These are phyloP conservation scores for Penicillium sp. DNA, from an alignment of 2,329 filamentous ascomycete genomes.

Conservation along the genomic window DNA sequence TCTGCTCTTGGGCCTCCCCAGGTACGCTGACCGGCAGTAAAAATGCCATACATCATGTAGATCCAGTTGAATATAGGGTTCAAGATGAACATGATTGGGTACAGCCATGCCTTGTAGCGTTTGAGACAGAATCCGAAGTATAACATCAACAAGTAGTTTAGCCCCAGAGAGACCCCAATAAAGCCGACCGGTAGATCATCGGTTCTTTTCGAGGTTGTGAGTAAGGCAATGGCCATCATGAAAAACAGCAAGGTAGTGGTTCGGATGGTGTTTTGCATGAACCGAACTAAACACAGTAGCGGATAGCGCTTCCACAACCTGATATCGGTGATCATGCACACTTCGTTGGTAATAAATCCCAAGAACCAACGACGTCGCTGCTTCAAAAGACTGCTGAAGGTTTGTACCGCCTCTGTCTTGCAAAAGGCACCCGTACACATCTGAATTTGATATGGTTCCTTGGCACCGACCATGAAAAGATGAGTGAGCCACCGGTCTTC, in stretches of 20 bases:
- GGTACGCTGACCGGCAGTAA: conserved; percentile 88
- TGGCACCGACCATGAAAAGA: conserved; percentile 97
- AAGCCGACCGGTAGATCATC: conserved; percentile 85
- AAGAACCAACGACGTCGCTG: conserved; percentile 96
- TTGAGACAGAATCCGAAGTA: conserved; percentile 88
- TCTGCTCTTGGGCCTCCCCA: conserved; percentile 95
- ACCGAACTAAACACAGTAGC: conserved; percentile 78
- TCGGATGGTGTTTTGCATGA: conserved; percentile 94
- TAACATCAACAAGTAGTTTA: conserved; percentile 95
- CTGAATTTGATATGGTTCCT: conserved; percentile 91
- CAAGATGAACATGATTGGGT: conserved; percentile 90
- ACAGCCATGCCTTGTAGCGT: conserved; percentile 91
- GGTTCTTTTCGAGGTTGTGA: conserved; percentile 79
- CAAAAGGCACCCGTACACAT: conserved; percentile 98
- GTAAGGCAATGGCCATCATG: conserved; percentile 83
- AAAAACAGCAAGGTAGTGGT: conserved; percentile 94
- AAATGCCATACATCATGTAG: conserved; percentile 96
- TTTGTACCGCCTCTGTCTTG: conserved; percentile 96
- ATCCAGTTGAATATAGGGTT: conserved; percentile 99
- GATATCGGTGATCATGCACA: conserved; percentile 95
- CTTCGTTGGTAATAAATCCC: conserved; percentile 96
- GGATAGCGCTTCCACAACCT: conserved; percentile 91
- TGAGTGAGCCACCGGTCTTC: conserved; percentile 98
- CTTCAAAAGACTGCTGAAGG: conserved; percentile 81
- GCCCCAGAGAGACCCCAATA: conserved; percentile 84